Base-by-base conservation (phyloP, 371 early-diverging fungal species). In the Mortierella sp. region DNA sequence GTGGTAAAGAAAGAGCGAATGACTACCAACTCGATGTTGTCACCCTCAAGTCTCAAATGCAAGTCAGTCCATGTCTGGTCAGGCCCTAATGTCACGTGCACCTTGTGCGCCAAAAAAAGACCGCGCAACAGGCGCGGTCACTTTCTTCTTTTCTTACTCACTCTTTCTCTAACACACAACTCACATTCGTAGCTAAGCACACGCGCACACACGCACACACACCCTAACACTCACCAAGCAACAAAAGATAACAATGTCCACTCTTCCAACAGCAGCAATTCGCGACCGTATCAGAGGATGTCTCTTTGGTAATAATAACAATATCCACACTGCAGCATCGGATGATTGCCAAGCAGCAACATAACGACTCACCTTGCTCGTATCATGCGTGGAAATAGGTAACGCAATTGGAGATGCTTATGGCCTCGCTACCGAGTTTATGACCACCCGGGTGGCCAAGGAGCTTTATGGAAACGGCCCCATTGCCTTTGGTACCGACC, bases 401-500 rank as follows among this genome's bases (percentile, higher is more conserved):
- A 90, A 92, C 51, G 93, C 93, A 26, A 78, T 94, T 10, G 94
- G 94, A 9, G 95, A 95, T 83, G 93, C 93, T 59, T 87, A 93
- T 61, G 94, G 95, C 19, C 88, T 95, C 53, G 91, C 94, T 8
- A 93, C 94, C 48, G 93, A 94, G 81, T 94, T 94, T 75, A 87
- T 94, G 89, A 80, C 89, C 53, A 88, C 82, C 59, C 55, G 70
- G 21, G 77, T 88, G 48, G 89, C 92, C 13, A 61, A 67, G 54
- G 43, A 73, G 48, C 75, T 82, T 5, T 94, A 94, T 82, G 91
- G 91, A 14, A 83, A 89, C 50, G 93, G 93, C 0, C 92, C 93
- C 24, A 91, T 93, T 73, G 87, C 88, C 57, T 93, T 93, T 88
- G 94, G 93, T 37, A 72, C 87, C 69, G 92, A 90, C 26, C 90